phyloP scores from a whole-genome alignment of 2,329 filamentous ascomycete genomes.

The Alternaria longipes region DNA sequence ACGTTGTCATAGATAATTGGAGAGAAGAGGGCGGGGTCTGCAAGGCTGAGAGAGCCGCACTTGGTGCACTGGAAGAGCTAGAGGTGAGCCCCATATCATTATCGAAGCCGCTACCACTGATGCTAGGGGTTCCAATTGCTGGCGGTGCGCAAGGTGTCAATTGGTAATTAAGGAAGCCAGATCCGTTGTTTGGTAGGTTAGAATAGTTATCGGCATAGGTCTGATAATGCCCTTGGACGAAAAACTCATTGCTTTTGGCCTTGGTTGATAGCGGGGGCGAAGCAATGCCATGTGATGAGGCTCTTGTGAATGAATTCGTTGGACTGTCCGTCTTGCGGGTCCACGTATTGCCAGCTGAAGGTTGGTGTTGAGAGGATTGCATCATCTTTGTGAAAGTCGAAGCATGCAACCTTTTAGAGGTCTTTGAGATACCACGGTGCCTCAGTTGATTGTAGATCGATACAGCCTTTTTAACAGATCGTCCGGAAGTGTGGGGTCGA shows the following conservation, averaged over 20 bases:
- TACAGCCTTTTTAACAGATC: conserved; percentile 38
- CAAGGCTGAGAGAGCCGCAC: conserved; percentile 49
- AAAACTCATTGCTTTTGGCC: conserved; percentile 35
- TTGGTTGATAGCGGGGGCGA: conserved; percentile 43
- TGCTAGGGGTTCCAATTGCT: conserved; percentile 33
- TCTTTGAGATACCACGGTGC: conserved; percentile 36
- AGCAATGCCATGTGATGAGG: conserved; percentile 43
- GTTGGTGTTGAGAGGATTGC: conserved; percentile 59
- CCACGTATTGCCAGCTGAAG: conserved; percentile 61
- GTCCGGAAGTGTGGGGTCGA: conserved; percentile 27
- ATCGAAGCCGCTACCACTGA: conserved; percentile 31
- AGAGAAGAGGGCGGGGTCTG: conserved; percentile 49
- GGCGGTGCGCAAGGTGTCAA: conserved; percentile 47
- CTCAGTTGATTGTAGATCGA: conserved; percentile 33
- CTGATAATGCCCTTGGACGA: conserved; percentile 30
- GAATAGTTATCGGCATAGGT: conserved; percentile 37
- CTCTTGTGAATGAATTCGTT: conserved; percentile 60
- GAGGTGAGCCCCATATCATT: conserved; percentile 32
- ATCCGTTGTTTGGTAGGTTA: conserved; percentile 23
- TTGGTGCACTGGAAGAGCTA: conserved; percentile 27
- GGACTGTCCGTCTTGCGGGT: conserved; percentile 58
- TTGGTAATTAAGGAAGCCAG: conserved; percentile 43
- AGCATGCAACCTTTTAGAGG: conserved; percentile 28
- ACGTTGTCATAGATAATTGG: conserved; percentile 40
- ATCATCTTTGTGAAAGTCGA: conserved; percentile 61